A percentile compares a stretch with the other conserved stretches of the same genome.
Conservation (phyloP, 768 basidiomycete species). For the Podaxis mareebaensis region DNA sequence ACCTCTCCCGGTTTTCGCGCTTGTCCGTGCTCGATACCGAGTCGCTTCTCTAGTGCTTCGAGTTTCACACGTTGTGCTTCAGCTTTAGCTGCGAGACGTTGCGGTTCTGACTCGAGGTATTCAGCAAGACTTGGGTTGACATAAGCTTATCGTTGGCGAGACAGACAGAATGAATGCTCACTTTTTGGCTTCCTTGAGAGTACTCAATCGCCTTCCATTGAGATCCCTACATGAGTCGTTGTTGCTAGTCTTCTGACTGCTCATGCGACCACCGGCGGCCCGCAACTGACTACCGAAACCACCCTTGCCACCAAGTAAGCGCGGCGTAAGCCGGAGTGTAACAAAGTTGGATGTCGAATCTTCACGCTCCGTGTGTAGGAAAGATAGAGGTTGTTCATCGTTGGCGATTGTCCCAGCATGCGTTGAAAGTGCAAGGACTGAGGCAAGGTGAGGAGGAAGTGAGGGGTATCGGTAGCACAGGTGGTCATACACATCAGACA, state of each 20-base stretch:
- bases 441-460: slow-evolving; percentile 32
- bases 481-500: slow-evolving; percentile 32
- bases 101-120: slow-evolving; percentile 83
- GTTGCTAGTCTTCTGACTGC: slow-evolving; percentile 91
- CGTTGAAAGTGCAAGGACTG: slow-evolving; percentile 36
- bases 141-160: neutral
- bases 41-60: slow-evolving; percentile 79
- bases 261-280: slow-evolving; percentile 98
- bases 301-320: slow-evolving; percentile 89
- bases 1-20: slow-evolving; percentile 27
- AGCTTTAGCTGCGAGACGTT: slow-evolving; percentile 73
- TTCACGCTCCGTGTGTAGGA: slow-evolving; percentile 25
- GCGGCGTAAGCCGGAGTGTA: slow-evolving; percentile 71
- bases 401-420: slow-evolving; percentile 36
- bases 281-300: slow-evolving; percentile 96
- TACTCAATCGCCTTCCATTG: slow-evolving; percentile 85
- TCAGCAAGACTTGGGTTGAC: slow-evolving; percentile 63
- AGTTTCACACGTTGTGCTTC: slow-evolving; percentile 83
- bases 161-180: slow-evolving; percentile 34
- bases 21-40: slow-evolving; percentile 59
- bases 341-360: slow-evolving; percentile 39
- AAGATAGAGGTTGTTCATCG: slow-evolving; percentile 24
- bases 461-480: slow-evolving; percentile 36
- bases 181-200: slow-evolving; percentile 96
- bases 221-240: slow-evolving; percentile 95